phyloP scores from a whole-genome alignment of 768 basidiomycete genomes.

The Tylopilus sp. region DNA sequence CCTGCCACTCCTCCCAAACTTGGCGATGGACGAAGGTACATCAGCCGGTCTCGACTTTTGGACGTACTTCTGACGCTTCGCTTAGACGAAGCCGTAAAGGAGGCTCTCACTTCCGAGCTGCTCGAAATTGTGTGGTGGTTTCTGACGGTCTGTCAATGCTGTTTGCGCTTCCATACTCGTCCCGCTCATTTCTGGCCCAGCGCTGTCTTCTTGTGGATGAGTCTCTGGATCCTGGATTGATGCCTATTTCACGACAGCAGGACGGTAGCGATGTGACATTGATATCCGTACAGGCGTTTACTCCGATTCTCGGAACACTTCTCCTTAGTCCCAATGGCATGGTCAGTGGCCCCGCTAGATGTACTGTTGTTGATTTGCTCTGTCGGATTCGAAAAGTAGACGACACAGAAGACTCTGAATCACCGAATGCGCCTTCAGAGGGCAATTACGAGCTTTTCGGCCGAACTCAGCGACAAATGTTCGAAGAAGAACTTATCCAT shows the following conservation, averaged over 20 bases:
- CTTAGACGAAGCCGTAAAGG: constrained; percentile 82
- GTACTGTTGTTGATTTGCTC: constrained; percentile 76
- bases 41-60: constrained; percentile 1
- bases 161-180: neutral
- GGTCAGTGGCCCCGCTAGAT: constrained; percentile 70
- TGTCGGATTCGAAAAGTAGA: constrained; percentile 65
- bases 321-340: constrained; percentile 75
- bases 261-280: constrained; percentile 30
- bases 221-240: constrained; percentile 13
- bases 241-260: constrained; percentile 12
- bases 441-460: constrained; percentile 47
- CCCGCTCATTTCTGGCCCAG: constrained; percentile 33
- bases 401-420: constrained; percentile 34
- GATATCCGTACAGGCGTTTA: constrained; percentile 84
- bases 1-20: constrained; percentile 78
- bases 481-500: constrained; percentile 78
- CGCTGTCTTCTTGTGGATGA: constrained; percentile 66
- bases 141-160: constrained; percentile 51
- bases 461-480: constrained; percentile 52
- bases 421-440: constrained; percentile 35
- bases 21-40: constrained; percentile 84
- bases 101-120: constrained; percentile 79
- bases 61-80: constrained; percentile 7
- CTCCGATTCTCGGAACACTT: constrained; percentile 84
- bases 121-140: constrained; percentile 92